Conservation (phyloP, 1,284 basidiomycete species). For the Papiliotrema flavescens region DNA sequence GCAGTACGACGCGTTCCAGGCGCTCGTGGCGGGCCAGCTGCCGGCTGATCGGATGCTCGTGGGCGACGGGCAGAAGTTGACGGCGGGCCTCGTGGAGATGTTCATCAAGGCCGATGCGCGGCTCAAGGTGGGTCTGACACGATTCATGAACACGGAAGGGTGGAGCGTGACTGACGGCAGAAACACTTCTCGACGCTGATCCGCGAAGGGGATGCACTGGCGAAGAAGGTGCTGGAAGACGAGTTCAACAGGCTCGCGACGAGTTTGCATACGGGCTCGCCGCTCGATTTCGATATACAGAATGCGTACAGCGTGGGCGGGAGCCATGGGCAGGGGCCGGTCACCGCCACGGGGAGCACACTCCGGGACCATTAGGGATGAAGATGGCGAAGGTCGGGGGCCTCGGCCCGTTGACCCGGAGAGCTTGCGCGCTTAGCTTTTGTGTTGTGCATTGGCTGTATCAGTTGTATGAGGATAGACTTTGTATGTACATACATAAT, state of each 20-base stretch:
- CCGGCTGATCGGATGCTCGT: slow-evolving; percentile 31
- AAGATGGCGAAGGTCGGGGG: too few species aligned
- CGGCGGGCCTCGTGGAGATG: slow-evolving; percentile 44
- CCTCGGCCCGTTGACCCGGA: too few species aligned
- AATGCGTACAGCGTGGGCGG: slow-evolving; percentile 9
- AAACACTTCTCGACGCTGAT: slow-evolving; percentile 47
- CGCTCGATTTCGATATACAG: slow-evolving; percentile 22
- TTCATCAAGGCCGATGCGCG: slow-evolving; percentile 49
- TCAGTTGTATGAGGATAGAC: too few species aligned
- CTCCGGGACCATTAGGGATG: too few species aligned
- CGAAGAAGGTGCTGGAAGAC: slow-evolving; percentile 45
- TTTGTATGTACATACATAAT: too few species aligned
- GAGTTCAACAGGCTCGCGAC: slow-evolving; percentile 37
- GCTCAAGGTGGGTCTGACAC: slow-evolving; percentile 41
- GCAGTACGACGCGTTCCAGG: slow-evolving; percentile 30
- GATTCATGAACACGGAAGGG: not conserved
- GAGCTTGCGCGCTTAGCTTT: too few species aligned
- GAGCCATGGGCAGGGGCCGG: not conserved
- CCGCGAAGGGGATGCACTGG: slow-evolving; percentile 48
- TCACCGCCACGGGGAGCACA: too few species aligned
- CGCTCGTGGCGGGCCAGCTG: slow-evolving; percentile 36
- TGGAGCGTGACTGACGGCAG: slow-evolving; percentile 18
- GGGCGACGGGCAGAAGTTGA: slow-evolving; percentile 46
- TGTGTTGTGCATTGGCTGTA: too few species aligned
- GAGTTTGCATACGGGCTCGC: slow-evolving; percentile 13